Base-by-base conservation (phyloP, 495 filamentous ascomycete species). In the Aspergillus nanangensis region DNA sequence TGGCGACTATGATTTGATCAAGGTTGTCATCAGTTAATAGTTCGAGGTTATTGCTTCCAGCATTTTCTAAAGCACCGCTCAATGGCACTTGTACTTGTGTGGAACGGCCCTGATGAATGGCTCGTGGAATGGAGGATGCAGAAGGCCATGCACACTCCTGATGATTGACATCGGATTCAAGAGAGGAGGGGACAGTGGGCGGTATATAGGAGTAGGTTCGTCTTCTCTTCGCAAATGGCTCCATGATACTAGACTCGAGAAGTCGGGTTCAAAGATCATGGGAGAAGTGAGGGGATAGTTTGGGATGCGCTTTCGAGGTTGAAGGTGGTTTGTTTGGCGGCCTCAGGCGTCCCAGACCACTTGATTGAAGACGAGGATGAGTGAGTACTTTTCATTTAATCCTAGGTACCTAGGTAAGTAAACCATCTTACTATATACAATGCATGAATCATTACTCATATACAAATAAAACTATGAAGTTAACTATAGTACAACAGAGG, bases 1-100 rank as follows among this genome's bases (percentile, higher is more conserved):
- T 70, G 1, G 88, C 90, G 78, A 90, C 88, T 46, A 97, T 81
- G 24, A 93, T 70, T 61, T 95, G 89, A 48, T 81, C 78, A 18
- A 86, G 60, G 1, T 71, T 72, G 49, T 95, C 88, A 3, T 68
- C 69, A 45, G 18, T 46, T 18, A 22, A 23, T 11, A 48, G 47
- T 20, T 39, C 40, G n/a, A 22, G 37, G 2, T 23, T 29, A 2
- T 23, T 23, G 33, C 25, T 27, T 13, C 32, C 19, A 22, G 2
- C 10, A 37, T 37, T 13, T 8, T 44, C 21, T 32, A 32, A 8
- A 27, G 21, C 8, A 31, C 20, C 37, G 18, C 34, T 36, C 5
- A 50, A 44, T 14, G 21, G 18, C 17, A 51, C 38, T 20, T 33
- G 32, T 15, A 22, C 41, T n/a, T 32, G n/a, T 19, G 34, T 39